Conservation (phyloP, 345 rosid species). For the Eucalyptus sp. region DNA sequence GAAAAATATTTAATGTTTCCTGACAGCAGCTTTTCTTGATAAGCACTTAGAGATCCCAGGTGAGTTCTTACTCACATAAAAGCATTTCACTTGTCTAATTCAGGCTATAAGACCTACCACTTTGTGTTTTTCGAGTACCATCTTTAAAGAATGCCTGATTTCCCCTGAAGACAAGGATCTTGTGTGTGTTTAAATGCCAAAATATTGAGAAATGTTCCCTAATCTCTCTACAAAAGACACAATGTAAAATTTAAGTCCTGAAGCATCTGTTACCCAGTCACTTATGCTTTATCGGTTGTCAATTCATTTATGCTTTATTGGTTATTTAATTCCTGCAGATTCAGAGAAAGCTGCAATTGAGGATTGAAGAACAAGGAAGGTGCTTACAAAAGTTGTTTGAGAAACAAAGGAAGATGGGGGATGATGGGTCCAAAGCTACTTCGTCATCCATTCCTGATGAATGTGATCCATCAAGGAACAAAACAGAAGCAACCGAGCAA, state of each 20-base stretch:
- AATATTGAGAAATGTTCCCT: background rate
- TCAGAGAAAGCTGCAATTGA: conserved; percentile 42
- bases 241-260: background rate
- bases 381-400: conserved; percentile 53
- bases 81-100: background rate
- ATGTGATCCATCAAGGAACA: background rate
- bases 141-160: background rate
- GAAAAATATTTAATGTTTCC: background rate
- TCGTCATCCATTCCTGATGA: background rate
- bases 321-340: conserved; percentile 29
- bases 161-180: background rate
- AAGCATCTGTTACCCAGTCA: background rate
- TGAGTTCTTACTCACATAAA: background rate
- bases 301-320: background rate
- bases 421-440: background rate
- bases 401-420: conserved; percentile 43
- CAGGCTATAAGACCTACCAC: background rate
- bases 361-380: conserved; percentile 38
- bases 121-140: background rate
- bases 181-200: background rate
- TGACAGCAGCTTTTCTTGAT: background rate
- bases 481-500: background rate
- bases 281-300: background rate
- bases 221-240: background rate
- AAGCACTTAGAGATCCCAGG: background rate